phyloP scores from a whole-genome alignment of 2,329 filamentous ascomycete species.

The Lachnellula willkommii region DNA sequence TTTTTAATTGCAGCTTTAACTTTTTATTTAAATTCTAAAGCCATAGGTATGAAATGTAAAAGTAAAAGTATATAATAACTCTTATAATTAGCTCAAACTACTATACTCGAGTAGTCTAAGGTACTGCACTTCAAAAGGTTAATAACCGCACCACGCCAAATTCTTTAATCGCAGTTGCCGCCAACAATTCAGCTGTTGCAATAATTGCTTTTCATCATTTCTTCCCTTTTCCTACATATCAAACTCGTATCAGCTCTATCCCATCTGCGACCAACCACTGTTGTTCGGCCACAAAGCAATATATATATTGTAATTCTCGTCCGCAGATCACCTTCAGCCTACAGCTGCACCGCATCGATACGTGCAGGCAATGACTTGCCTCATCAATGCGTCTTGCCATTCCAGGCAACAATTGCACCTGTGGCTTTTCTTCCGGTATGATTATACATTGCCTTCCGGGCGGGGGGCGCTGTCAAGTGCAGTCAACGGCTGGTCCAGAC shows the following conservation, averaged over 20 bases:
- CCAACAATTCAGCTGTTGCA: background rate
- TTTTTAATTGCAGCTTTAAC: no score
- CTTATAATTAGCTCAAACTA: no score
- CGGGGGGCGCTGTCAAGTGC: no score
- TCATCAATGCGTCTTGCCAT: background rate
- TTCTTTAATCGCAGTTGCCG: constrained; percentile 1
- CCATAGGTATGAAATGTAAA: no score
- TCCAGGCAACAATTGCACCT: background rate
- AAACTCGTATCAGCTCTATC: background rate
- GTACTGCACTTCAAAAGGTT: background rate
- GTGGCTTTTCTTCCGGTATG: background rate
- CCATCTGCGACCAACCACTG: background rate
- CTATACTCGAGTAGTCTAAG: background rate
- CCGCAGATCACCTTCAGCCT: constrained; percentile 1
- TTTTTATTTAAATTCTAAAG: no score
- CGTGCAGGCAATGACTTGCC: background rate
- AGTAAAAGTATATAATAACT: no score
- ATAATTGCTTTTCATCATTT: no score
- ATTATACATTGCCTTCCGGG: background rate
- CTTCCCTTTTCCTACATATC: background rate
- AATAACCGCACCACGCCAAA: background rate
- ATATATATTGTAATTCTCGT: background rate
- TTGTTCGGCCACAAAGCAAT: background rate
- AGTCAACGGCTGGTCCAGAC: no score
- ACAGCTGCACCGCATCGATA: background rate